Evolutionary conservation across 306 rosid species (phyloP), one percentile per base, ranked within the genome.

Genomic region (Malus asiatica): DNA sequence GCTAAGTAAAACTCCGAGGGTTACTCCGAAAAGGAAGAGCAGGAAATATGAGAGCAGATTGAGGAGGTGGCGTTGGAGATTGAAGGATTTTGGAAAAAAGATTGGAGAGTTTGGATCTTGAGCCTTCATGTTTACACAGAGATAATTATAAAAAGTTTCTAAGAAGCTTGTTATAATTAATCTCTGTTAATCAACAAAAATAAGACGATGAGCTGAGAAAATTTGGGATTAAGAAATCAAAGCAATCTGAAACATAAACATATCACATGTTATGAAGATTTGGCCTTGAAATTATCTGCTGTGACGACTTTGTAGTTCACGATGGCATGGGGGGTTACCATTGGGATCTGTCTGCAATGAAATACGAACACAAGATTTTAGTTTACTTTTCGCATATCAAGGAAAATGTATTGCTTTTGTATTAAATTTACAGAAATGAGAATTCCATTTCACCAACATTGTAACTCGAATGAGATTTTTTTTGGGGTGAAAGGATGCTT

Each of bases 21-120:
- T 83, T 44, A 93, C 33, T 22, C 96, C 98, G 66, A 77, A 81
- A 3, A 79, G 90, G 70, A 93, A 78, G 65, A 89, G 77, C 6
- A 89, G 44, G 68, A 85, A 10, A 79, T 73, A 83, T 5, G 86
- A 60, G 1, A 93, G 82, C 55, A 86, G 45, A 32, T 70, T 78
- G 30, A 84, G 45, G 76, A 86, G 75, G 66, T 85, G 87, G 20
- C 74, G 45, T 30, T 86, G 96, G 72, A 19, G 22, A 68, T 74
- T 80, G 75, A 83, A 77, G 8, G 73, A 4, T 76, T 83, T 93
- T 25, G 91, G 68, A 66, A 89, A 55, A 4, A 88, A 42, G 70
- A 52, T 82, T 35, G 76, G 30, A 20, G 80, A 75, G 80, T 66
- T 80, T 44, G 84, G 23, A 32, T 64, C 68, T 18, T 32, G 42